These are phyloP conservation scores for Entomophthora muscae DNA, from an alignment of 371 early-diverging fungal genomes.

Conservation along the genomic window DNA sequence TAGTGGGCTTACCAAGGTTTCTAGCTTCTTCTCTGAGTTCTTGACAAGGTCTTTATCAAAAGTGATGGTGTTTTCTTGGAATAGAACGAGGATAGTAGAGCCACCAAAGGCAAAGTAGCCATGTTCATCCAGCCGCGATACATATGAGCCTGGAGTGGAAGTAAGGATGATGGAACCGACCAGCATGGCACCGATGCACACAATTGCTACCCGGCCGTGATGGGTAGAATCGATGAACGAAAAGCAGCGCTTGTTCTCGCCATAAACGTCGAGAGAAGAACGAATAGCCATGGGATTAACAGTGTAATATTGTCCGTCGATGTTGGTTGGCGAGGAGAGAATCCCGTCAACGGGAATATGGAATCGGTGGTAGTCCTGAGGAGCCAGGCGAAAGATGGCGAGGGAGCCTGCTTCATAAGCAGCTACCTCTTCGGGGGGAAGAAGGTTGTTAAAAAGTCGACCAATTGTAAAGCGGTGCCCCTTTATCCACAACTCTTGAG, in stretches of 20 bases:
- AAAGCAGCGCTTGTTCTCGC: constrained; percentile 57
- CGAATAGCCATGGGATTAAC: constrained; percentile 78
- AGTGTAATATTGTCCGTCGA: constrained; percentile 58
- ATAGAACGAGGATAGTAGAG: neutral
- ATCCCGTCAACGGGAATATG: constrained; percentile 45
- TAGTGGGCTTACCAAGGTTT: too few species aligned
- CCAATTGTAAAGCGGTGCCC: constrained; percentile 38
- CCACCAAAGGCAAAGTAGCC: constrained; percentile 60
- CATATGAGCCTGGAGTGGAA: constrained; percentile 25
- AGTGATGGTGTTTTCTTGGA: constrained; percentile 26
- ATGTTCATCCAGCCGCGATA: constrained; percentile 51
- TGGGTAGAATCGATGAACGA: constrained; percentile 38
- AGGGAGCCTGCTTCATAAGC: constrained; percentile 36
- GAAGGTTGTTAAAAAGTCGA: constrained; percentile 24
- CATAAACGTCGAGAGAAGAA: constrained; percentile 50
- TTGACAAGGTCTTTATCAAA: constrained; percentile 47
- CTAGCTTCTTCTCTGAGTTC: constrained; percentile 25
- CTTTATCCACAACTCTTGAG: constrained; percentile 51
- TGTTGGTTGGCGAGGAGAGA: constrained; percentile 23
- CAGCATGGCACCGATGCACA: constrained; percentile 73
- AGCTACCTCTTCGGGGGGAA: constrained; percentile 16
- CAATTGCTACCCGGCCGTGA: constrained; percentile 56
- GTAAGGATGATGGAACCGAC: constrained; percentile 62
- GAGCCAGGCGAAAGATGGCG: constrained; percentile 50
- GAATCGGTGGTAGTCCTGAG: constrained; percentile 66